These are phyloP conservation scores for Calophaca sinica DNA, from an alignment of 306 rosid genomes.

Conservation along the genomic window DNA sequence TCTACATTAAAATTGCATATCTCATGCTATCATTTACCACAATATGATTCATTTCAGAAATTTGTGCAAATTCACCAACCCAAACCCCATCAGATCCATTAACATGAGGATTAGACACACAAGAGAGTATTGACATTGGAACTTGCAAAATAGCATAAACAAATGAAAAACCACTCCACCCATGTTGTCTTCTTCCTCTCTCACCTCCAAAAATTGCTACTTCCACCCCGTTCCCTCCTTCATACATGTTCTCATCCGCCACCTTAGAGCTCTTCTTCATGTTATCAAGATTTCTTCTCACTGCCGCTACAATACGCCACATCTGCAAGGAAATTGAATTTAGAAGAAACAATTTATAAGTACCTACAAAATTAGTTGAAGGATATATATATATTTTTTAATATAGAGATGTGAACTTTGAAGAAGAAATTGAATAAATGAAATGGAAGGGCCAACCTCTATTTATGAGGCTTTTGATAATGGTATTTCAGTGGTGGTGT, in stretches of 20 bases:
- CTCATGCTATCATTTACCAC: conserved; percentile 88
- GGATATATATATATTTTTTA: neutral
- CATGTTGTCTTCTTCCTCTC: conserved; percentile 42
- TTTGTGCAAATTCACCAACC: conserved; percentile 65
- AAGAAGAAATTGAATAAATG: conserved; percentile 24
- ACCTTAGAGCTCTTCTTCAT: conserved; percentile 75
- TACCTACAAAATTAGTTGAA: neutral
- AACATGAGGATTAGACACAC: conserved; percentile 68
- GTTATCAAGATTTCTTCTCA: conserved; percentile 56
- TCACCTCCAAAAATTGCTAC: conserved; percentile 46
- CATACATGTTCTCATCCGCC: conserved; percentile 86
- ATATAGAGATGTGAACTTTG: neutral
- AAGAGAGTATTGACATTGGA: conserved; percentile 72
- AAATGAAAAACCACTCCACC: conserved; percentile 63
- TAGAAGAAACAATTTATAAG: conserved; percentile 1
- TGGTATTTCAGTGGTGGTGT: conserved; percentile 58
- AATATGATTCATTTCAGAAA: conserved; percentile 84
- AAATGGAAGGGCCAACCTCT: conserved; percentile 39
- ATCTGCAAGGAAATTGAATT: conserved; percentile 29
- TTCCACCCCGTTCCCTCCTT: conserved; percentile 52
- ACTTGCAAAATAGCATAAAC: conserved; percentile 62
- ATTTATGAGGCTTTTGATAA: conserved; percentile 54
- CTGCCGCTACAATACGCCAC: conserved; percentile 45
- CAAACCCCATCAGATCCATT: conserved; percentile 74
- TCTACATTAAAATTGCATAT: conserved; percentile 85